Evolutionary conservation across 2,329 filamentous ascomycete species (phyloP), one percentile per base, ranked within the genome.

Genomic region (Colletotrichum spaethianum): DNA sequence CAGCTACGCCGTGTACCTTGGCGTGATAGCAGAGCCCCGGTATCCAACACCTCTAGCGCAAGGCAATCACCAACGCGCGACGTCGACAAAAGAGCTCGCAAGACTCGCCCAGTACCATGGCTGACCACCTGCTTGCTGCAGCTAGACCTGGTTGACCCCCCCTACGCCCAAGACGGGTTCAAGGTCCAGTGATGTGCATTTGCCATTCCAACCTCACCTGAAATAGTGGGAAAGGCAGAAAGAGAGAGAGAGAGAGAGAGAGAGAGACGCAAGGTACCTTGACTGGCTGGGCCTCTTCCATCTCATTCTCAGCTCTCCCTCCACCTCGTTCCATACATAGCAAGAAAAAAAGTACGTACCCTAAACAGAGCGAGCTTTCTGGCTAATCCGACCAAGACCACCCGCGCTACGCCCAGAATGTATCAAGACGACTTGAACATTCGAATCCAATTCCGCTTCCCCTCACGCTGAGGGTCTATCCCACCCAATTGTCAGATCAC

Each of bases 351-450:
- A 50, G 40, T 57, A 66, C 62, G 62, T 70, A 31, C 42, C 55
- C n/a, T 11, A n/a, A n/a, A n/a, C n/a, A n/a, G 33, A 16, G 7
- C 26, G n/a, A 40, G 23, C 20, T 26, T 23, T 23, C 40, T n/a
- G 48, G 50, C 23, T 63, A 42, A 28, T 61, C 20, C 38, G n/a
- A 33, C 20, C 52, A 38, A 11, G 14, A 60, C 60, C 66, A 68
- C 42, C 67, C 62, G 36, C 62, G 61, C 62, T 66, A 66, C 53
- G 67, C 62, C 67, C 53, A 59, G 61, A 70, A 59, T 33, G 53
- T 52, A 23, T 50, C 53, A 38, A 56, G 53, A 38, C 52, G n/a
- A 26, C 26, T 38, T 57, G 36, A 26, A 38, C 11, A n/a, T 16
- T 67, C n/a, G n/a, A 63, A 46, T 46, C 23, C 65, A 67, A 61